Evolutionary conservation across 441 rosid genomes (phyloP).

Genomic region (Gossypium aridum): DNA sequence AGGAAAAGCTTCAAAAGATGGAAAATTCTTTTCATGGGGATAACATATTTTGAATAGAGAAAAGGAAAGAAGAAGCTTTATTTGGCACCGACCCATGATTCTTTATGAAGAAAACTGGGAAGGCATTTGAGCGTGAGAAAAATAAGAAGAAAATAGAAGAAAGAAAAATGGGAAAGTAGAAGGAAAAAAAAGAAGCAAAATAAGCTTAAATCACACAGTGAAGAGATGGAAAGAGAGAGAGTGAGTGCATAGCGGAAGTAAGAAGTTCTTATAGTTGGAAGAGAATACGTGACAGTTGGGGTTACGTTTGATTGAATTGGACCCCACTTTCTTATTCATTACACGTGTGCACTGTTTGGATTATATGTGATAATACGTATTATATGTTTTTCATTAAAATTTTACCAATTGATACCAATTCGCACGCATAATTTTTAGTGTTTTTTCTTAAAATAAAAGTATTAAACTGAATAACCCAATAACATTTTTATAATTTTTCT

Average conservation of each 20-base stretch:
- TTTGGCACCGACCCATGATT: conserved; percentile 46
- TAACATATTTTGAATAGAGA: conserved; percentile 41
- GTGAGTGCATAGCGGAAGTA: not conserved
- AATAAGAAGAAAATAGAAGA: not conserved
- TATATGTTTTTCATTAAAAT: no score
- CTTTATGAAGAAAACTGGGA: conserved; percentile 20
- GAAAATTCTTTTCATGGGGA: conserved; percentile 17
- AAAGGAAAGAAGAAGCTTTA: conserved; percentile 21
- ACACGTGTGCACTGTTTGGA: not conserved
- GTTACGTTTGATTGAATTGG: not conserved
- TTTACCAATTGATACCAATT: no score
- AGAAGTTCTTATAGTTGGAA: not conserved
- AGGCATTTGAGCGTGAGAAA: conserved; percentile 29
- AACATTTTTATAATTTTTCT: no score
- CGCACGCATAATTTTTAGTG: no score
- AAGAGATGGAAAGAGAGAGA: not conserved
- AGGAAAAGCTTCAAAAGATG: not conserved
- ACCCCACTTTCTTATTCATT: not conserved
- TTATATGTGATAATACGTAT: not conserved
- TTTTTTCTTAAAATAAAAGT: no score
- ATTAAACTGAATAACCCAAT: no score
- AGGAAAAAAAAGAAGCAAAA: not conserved
- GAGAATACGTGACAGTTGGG: not conserved
- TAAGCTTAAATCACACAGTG: not conserved
- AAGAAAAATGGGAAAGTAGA: conserved; percentile 28